Evolutionary conservation across 1,284 basidiomycete species (phyloP), one percentile per base, ranked within the genome.

Genomic region (Cutaneotrichosporon sp.): DNA sequence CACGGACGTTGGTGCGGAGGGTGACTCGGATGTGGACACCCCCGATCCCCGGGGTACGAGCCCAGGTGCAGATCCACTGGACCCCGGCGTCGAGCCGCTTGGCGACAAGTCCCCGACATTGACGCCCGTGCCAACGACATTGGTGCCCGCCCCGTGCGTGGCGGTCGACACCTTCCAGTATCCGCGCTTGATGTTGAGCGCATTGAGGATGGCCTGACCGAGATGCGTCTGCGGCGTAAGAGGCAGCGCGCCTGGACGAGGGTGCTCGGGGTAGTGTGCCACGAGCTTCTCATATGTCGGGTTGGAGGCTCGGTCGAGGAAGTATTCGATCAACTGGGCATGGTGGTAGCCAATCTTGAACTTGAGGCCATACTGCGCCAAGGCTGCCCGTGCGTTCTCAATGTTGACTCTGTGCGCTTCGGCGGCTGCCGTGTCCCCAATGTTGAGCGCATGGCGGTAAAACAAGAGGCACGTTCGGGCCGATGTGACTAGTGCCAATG

Each of bases 271-370:
- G 53, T 75, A 78, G 59, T 78, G 76, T 16, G 73, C 67, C 11
- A 54, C 53, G 9, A 78, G 64, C 62, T 78, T 77, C 38, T 77
- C 73, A 50, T 63, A 73, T 0, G 74, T 71, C 13, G 76, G 76
- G 56, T 72, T 66, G 9, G 69, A 67, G 8, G 72, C 69, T 20
- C 76, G 68, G 59, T 78, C 76, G 49, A 78, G 59, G 62, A 78
- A 78, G 63, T 78, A 78, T 52, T 77, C 75, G 57, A 78, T 71
- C 10, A 78, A 67, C 62, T 78, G 76, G 10, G 76, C 67, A 51
- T 78, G 76, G 55, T 78, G 76, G 60, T 75, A 69, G 6, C 76
- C 76, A 38, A 78, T 74, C 68, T 76, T 76, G 64, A 74, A 75
- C 11, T 66, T 59, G n/a, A 57, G 45, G 53, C 74, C 72, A 60